Evolutionary conservation across 352 stramenopile species (phyloP), one percentile per base, ranked within the genome.

Genomic region (Phytophthora pseudosyringae): DNA sequence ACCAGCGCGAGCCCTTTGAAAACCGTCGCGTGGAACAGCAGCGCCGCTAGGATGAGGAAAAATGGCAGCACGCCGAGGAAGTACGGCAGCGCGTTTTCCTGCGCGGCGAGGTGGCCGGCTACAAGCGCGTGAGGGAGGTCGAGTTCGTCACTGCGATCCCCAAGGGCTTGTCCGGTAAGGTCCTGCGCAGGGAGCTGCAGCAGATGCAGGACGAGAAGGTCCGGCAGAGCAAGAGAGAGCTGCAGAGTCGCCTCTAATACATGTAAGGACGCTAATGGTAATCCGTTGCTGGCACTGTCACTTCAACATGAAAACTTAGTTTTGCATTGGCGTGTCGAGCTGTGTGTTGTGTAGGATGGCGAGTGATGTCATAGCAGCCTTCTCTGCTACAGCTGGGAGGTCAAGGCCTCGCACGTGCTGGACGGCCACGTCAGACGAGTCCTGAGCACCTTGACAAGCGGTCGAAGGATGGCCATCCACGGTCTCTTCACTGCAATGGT

Each of bases 11-110:
- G 63, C 9, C 90, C 91, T 68, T 88, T 84, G 75, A 89, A 92
- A 40, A 93, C 78, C 10, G 78, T 79, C 46, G 94, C 83, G 38
- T 98, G 74, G 43, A 97, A 74, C 31, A 95, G 86, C 44, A 89
- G 83, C 3, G 88, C 78, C 16, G 89, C 93, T 73, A 98, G 98
- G 47, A 99, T 98, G 69, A 98, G 96, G 81, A 98, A 98, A 59
- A 98, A 97, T 31, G 96, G 95, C 15, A 99, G 78, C 55, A 94
- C 64, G 1, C 65, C 76, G 10, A 97, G 38, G 13, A 32, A 49
- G 44, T 65, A 70, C 3, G 73, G 33, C n/a, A 69, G 8, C 5
- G 72, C 52, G 2, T 76, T 67, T 51, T 88, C 82, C 21, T 21
- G 21, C 7, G 41, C 86, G 82, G 28, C 64, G 68, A 3, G 39